These are phyloP conservation scores for Candida pini DNA, from an alignment of 805 yeast species.

Conservation along the genomic window DNA sequence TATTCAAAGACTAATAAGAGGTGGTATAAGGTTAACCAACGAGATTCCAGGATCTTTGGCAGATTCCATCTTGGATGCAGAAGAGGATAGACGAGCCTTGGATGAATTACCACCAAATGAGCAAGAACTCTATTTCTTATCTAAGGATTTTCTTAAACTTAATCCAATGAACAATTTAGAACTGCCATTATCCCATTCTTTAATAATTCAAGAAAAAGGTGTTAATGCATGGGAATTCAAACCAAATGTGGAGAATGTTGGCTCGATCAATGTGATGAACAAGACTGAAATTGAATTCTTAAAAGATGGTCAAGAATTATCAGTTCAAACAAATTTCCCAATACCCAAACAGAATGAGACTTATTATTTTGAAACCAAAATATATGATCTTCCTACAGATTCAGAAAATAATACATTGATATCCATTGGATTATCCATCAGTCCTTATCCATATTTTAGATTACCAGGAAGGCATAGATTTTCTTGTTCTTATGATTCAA, in stretches of 20 bases:
- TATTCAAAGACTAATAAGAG: constrained; percentile 11
- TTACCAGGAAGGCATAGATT: constrained; percentile 87
- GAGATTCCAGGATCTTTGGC: constrained; percentile 55
- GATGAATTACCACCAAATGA: constrained; percentile 61
- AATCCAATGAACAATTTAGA: constrained; percentile 33
- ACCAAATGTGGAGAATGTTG: constrained; percentile 49
- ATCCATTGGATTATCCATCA: constrained; percentile 75
- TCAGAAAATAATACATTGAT: constrained; percentile 48
- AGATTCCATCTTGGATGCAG: constrained; percentile 55
- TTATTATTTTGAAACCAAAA: constrained; percentile 83
- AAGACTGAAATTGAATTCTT: constrained; percentile 56
- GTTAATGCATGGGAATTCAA: constrained; percentile 86
- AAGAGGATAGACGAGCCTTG: constrained; percentile 53
- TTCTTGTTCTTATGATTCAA: constrained; percentile 83
- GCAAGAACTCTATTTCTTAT: constrained; percentile 62
- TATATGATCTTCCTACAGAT: constrained; percentile 63
- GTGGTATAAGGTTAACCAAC: constrained; percentile 22
- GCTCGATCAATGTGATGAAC: constrained; percentile 56
- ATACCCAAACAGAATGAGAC: constrained; percentile 78
- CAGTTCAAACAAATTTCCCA: constrained; percentile 78
- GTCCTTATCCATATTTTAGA: constrained; percentile 91
- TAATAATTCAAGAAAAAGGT: constrained; percentile 79
- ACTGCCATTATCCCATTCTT: constrained; percentile 47
- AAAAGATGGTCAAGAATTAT: constrained; percentile 39
- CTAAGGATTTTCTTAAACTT: constrained; percentile 45